These are phyloP conservation scores for Selaginella tamariscina DNA, from an alignment of 75 land plant species.

Conservation along the genomic window DNA sequence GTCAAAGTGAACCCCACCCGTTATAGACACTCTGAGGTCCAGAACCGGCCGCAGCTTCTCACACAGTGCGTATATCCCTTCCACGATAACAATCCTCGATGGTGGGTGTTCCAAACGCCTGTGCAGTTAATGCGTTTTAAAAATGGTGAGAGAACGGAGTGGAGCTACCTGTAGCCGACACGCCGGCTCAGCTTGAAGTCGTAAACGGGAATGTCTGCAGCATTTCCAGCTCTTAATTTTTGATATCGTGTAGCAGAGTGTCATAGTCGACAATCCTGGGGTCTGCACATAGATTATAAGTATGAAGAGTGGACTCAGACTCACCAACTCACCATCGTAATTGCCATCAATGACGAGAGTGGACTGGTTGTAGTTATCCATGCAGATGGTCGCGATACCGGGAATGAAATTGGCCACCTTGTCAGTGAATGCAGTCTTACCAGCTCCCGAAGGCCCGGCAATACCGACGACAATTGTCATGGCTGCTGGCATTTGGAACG, in stretches of 20 bases:
- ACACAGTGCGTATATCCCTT: constrained; percentile 37
- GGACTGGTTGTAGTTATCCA: constrained; percentile 87
- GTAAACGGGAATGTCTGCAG: constrained; percentile 65
- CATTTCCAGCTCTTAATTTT: background rate
- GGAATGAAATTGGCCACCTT: constrained; percentile 80
- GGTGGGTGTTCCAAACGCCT: constrained; percentile 78
- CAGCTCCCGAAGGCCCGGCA: constrained; percentile 90
- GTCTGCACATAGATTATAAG: background rate
- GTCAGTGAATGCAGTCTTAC: constrained; percentile 81
- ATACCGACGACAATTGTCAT: constrained; percentile 46
- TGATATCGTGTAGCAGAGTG: background rate
- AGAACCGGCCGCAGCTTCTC: background rate
- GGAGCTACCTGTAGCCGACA: constrained; percentile 59
- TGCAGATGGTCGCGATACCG: constrained; percentile 61
- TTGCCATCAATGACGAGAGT: constrained; percentile 76
- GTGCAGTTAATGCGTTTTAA: background rate
- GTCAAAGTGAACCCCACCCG: background rate
- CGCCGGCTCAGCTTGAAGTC: constrained; percentile 75
- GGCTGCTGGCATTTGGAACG: constrained; percentile 61
- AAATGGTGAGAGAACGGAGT: background rate
- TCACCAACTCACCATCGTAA: constrained; percentile 50
- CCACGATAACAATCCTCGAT: constrained; percentile 67
- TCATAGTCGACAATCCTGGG: background rate
- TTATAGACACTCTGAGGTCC: background rate
- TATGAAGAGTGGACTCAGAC: background rate